Evolutionary conservation across 1,284 basidiomycete species (phyloP).

Genomic region (Papiliotrema flavescens): DNA sequence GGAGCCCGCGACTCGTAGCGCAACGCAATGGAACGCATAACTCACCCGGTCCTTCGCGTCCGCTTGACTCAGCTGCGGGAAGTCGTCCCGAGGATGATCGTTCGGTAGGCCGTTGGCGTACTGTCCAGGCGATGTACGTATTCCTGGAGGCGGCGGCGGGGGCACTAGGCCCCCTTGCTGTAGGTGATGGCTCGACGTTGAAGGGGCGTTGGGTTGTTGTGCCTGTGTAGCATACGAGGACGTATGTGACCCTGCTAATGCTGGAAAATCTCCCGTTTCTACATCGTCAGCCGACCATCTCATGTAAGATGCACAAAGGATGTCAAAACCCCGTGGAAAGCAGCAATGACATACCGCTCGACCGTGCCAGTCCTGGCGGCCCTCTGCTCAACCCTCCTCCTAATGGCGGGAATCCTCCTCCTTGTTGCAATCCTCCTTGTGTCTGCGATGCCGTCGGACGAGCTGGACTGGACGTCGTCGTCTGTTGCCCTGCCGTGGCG

Average conservation of each 20-base stretch:
- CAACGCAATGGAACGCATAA: neutral
- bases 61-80: conserved; percentile 40
- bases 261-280: conserved; percentile 47
- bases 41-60: conserved; percentile 31
- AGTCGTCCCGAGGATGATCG: conserved; percentile 38
- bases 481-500: conserved; percentile 39
- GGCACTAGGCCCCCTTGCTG: conserved; percentile 30
- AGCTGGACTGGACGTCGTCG: conserved; percentile 19
- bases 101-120: conserved; percentile 30
- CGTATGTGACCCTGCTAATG: conserved; percentile 30
- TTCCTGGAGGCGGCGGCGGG: conserved; percentile 45
- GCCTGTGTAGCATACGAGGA: conserved; percentile 40
- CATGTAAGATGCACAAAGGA: neutral
- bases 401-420: conserved; percentile 13
- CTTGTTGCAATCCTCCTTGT: neutral
- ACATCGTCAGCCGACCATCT: neutral
- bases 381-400: conserved; percentile 27
- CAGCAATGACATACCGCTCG: too few species aligned
- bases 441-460: conserved; percentile 1
- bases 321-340: too few species aligned
- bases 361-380: conserved; percentile 37
- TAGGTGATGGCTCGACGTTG: conserved; percentile 37
- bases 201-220: conserved; percentile 24
- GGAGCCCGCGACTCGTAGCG: too few species aligned
- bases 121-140: conserved; percentile 18